Percentiles rank a stretch among this genome's conserved stretches.
These are phyloP conservation scores for Corynascus novoguineensis DNA, from an alignment of 495 filamentous ascomycete species.

Conservation along the genomic window DNA sequence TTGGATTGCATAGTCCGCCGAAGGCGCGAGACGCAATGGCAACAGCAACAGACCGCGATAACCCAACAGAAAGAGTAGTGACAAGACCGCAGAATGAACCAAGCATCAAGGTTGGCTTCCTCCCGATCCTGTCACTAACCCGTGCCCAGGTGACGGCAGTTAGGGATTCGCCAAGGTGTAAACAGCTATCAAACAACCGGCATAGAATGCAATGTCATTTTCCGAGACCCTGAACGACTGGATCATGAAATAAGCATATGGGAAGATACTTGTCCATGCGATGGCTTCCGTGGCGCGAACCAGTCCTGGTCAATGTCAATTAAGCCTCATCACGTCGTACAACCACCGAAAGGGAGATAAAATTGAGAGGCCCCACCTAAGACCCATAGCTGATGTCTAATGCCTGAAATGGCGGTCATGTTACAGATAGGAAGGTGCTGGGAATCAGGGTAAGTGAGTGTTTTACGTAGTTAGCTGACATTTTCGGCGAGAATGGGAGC, in stretches of 20 bases:
- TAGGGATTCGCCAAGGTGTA: slow-evolving; percentile 14
- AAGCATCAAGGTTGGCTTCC: slow-evolving; percentile 9
- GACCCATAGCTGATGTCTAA: slow-evolving; percentile 10
- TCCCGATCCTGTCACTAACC: slow-evolving; percentile 11
- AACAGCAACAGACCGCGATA: slow-evolving; percentile 3
- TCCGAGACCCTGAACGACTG: slow-evolving; percentile 8
- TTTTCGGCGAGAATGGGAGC: no score
- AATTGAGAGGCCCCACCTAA: slow-evolving; percentile 1
- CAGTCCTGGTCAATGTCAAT: slow-evolving; percentile 4
- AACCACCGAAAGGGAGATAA: background rate
- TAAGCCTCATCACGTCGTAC: background rate
- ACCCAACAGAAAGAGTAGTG: background rate
- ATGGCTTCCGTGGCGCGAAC: slow-evolving; percentile 15
- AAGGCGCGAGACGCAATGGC: slow-evolving; percentile 7
- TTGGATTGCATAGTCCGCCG: slow-evolving; percentile 11
- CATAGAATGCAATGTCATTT: slow-evolving; percentile 9
- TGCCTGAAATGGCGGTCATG: slow-evolving; percentile 9
- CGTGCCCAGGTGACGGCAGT: slow-evolving; percentile 13
- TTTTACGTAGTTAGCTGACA: no score
- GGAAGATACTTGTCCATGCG: slow-evolving; percentile 11
- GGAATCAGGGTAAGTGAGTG: no score
- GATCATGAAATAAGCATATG: slow-evolving; percentile 17
- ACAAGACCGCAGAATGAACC: background rate
- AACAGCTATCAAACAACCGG: background rate
- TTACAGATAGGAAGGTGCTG: background rate